Evolutionary conservation across 2,329 filamentous ascomycete genomes (phyloP).

Genomic region (Berkeleyomyces rouxiae): DNA sequence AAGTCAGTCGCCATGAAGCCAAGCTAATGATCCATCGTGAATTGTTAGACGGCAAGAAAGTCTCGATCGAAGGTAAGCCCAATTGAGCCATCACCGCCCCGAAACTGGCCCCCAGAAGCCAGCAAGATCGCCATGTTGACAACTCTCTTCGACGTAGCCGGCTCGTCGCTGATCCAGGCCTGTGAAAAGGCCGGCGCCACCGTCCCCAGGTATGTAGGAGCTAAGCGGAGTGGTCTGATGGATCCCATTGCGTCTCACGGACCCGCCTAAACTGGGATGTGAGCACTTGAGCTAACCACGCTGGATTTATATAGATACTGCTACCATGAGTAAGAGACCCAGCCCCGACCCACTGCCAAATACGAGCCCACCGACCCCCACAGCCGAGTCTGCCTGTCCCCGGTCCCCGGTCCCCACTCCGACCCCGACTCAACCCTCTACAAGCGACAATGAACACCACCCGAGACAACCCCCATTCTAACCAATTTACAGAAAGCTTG

Average conservation of each 20-base stretch:
- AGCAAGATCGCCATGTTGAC: constrained; percentile 12
- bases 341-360: constrained; percentile 14
- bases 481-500: constrained; percentile 54
- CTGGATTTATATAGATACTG: constrained; percentile 53
- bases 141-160: constrained; percentile 41
- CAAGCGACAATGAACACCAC: too few relatives aligned
- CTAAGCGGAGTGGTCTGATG: constrained; percentile 3
- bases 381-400: neutral
- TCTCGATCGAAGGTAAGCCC: constrained; percentile 78
- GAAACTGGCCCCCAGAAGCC: neutral
- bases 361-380: constrained; percentile 15
- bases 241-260: constrained; percentile 1
- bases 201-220: constrained; percentile 53
- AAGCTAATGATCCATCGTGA: constrained; percentile 16
- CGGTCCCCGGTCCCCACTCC: neutral
- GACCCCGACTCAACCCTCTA: neutral
- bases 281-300: constrained; percentile 4
- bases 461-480: neutral
- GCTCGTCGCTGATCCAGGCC: constrained; percentile 92
- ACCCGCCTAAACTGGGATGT: neutral
- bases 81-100: constrained; percentile 14
- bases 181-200: constrained; percentile 93
- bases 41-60: constrained; percentile 77
- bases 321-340: constrained; percentile 72
- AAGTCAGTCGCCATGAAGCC: constrained; percentile 19